Base-by-base conservation (phyloP, 176 grass and related monocot genomes). In the Oryza longistaminata region DNA sequence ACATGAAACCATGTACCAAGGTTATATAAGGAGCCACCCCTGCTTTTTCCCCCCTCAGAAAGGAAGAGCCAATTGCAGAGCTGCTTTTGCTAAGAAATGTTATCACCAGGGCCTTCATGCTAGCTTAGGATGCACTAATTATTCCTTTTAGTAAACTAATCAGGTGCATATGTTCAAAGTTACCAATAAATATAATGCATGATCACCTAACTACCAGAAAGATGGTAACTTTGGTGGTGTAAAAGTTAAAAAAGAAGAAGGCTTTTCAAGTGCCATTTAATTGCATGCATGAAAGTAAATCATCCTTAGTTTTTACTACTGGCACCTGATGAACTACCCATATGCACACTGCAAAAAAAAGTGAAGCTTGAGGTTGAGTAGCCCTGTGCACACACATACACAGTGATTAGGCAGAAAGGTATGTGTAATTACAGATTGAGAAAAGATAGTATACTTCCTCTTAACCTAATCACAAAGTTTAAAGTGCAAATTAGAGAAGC, bases 81-180 rank as follows among this genome's bases (percentile, higher is more conserved):
- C 52, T 81, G 12, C 88, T 90, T 90, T 90, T 68, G 44, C 33
- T 85, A 85, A 85, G 34, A 82, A 90, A 90, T 77, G 52, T 85
- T 90, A 81, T 85, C 83, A 71, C 72, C 58, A 72, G 71, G 65
- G n/a, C 82, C 64, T 71, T 71, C 71, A 42, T 55, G 65, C 84
- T 85, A 82, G 78, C 72, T 85, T 85, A 86, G 77, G 72, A 77
- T 82, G 82, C 88, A 89, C 78, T 81, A 65, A 77, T 76, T 5
- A 42, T 75, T 75, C 88, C 85, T 85, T 89, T 17, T 19, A 76
- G 71, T 85, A 85, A 61, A 85, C 22, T 85, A 85, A 89, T 50
- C 61, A 66, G 19, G 53, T 88, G 80, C 74, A 78, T 72, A 42
- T 78, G 75, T 89, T 50, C 70, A 81, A 78, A 89, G 68, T 6